These are phyloP conservation scores for Nicotiana rustica DNA, from an alignment of 305 asterid genomes.

Conservation along the genomic window DNA sequence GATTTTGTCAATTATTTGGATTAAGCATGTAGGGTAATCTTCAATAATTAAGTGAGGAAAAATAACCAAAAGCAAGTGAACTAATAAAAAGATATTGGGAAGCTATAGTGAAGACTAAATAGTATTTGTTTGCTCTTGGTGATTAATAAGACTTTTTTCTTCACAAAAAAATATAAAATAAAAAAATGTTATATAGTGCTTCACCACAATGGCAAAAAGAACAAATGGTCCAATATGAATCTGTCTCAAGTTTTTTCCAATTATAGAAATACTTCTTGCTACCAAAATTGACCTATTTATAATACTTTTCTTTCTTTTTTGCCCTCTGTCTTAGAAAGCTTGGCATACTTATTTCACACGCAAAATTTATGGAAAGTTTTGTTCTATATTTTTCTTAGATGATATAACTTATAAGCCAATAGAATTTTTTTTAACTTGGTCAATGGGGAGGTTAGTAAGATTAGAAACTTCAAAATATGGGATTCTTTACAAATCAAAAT, in stretches of 20 bases:
- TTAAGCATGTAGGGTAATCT: not conserved
- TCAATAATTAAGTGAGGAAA: not conserved
- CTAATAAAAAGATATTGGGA: no score
- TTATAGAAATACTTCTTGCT: no score
- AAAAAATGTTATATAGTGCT: not conserved
- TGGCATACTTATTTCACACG: not conserved
- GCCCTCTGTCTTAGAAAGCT: not conserved
- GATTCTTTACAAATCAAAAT: not conserved
- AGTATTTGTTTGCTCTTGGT: no score
- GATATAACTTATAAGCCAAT: not conserved
- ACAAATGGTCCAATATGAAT: not conserved
- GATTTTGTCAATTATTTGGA: no score
- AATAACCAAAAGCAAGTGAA: no score
- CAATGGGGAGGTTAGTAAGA: not conserved
- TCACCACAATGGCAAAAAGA: not conserved
- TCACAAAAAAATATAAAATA: no score
- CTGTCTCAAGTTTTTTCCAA: not conserved
- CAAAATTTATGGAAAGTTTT: not conserved
- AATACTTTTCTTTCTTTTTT: no score
- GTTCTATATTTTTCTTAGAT: not conserved
- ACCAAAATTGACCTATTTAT: no score
- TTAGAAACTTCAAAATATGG: constrained; percentile 23
- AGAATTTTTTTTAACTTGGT: not conserved
- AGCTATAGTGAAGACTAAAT: no score
- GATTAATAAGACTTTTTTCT: no score